Evolutionary conservation across 1,284 basidiomycete genomes (phyloP), one percentile per base, ranked within the genome.

Genomic region (Mycena sp.): DNA sequence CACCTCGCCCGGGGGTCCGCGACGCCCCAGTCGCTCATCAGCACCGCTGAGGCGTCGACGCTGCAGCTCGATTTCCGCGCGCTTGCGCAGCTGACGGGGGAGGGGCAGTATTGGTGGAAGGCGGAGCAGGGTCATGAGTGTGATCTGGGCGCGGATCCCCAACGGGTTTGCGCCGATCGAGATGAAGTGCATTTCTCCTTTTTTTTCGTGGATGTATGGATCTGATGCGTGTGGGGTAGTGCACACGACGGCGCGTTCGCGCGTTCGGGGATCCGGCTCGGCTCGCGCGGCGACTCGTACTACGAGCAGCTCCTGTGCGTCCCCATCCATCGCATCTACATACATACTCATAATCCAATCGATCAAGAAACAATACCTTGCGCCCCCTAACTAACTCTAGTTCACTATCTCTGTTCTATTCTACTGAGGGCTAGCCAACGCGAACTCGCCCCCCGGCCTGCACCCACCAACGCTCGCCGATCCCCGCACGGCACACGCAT

Each of bases 201-300:
- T 35, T 25, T 9, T 16, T 16, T 38, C 23, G 25, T 41, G 26
- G 28, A 23, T 32, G 12, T 29, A 28, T 40, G 43, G 21, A 44
- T 41, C 21, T 53, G 37, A 28, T 44, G 64, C 30, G 28, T 19
- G 57, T 50, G 46, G 46, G 32, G 50, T 56, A 94, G 92, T 56
- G 82, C 89, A 0, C 73, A 86, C 19, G 83, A 80, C 35, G 95
- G 94, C 7, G 80, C 83, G 44, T 97, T 94, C 70, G 81, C 88
- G 32, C 79, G 87, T 12, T 89, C 91, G 21, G 87, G 92, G 38
- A 93, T 99, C 64, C 89, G 96, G 10, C 84, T 99, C 16, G 96
- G 96, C 10, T 96, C 95, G 17, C 86, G 96, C 29, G 96, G 93
- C 23, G 96, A 99, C 77, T 96, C 94, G 5, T 98, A 92, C 79